These are phyloP conservation scores for Diaporthe caulivora DNA, from an alignment of 2,329 filamentous ascomycete genomes.

Conservation along the genomic window DNA sequence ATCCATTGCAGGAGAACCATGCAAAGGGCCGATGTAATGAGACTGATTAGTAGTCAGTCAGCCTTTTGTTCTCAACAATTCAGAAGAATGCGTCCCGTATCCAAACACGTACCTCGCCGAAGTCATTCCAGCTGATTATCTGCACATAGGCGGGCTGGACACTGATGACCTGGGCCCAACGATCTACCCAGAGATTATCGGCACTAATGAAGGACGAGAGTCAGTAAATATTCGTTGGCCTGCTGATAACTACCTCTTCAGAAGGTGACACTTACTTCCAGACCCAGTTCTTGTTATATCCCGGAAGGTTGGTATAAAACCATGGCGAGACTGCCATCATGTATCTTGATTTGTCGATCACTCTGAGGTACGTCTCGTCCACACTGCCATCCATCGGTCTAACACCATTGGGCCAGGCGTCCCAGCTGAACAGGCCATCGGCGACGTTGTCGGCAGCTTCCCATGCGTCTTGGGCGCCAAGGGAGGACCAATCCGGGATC, in stretches of 20 bases:
- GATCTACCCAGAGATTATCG: conserved; percentile 70
- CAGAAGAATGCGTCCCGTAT: background rate
- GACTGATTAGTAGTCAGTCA: conserved; percentile 48
- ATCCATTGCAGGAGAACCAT: conserved; percentile 10
- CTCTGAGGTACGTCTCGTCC: conserved; percentile 51
- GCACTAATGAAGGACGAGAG: background rate
- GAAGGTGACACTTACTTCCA: conserved; percentile 57
- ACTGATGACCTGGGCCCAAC: conserved; percentile 69
- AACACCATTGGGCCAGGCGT: conserved; percentile 51
- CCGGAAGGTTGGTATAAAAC: conserved; percentile 71
- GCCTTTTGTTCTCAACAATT: background rate
- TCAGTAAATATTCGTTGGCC: background rate
- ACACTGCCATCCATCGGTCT: conserved; percentile 47
- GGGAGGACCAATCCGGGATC: conserved; percentile 61
- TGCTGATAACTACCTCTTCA: background rate
- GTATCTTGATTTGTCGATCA: conserved; percentile 51
- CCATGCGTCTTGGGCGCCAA: conserved; percentile 49
- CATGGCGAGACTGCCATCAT: conserved; percentile 71
- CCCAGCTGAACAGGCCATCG: conserved; percentile 55
- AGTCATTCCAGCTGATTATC: conserved; percentile 63
- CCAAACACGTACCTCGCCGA: conserved; percentile 50
- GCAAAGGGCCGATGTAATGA: conserved; percentile 64
- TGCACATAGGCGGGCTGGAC: conserved; percentile 59
- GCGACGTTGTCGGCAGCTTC: conserved; percentile 40
- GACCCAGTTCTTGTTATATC: conserved; percentile 71